A percentile compares a stretch with the other conserved stretches of the same genome.
Conservation (phyloP, 306 rosid genomes). For the Dalbergia oliveri region DNA sequence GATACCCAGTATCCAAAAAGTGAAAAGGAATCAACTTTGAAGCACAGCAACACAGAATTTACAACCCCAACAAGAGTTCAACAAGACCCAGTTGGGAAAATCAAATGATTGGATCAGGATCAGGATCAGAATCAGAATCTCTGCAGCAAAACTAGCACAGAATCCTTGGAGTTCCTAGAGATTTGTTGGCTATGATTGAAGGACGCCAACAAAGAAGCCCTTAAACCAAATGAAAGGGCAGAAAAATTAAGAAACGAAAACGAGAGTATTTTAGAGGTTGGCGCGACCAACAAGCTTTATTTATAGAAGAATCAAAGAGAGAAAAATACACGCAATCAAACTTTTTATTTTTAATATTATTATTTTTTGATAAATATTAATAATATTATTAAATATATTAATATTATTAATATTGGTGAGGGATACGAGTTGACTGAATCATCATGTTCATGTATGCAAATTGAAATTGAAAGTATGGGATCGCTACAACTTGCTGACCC, state of each 20-base stretch:
- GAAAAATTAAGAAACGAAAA: background rate
- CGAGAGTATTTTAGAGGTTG: conserved; percentile 10
- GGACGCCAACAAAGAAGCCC: conserved; percentile 15
- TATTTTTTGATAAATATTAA: background rate
- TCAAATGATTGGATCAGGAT: conserved; percentile 10
- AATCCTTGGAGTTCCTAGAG: conserved; percentile 33
- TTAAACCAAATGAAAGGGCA: background rate
- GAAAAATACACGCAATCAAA: conserved; percentile 42
- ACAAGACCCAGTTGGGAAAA: conserved; percentile 44
- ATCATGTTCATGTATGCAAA: background rate
- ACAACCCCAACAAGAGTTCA: conserved; percentile 30
- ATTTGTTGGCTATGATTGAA: background rate
- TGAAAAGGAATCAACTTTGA: conserved; percentile 30
- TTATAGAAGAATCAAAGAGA: conserved; percentile 47
- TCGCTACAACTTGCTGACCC: background rate
- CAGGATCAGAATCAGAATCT: conserved; percentile 30
- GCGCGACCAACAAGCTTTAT: conserved; percentile 28
- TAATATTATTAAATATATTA: background rate
- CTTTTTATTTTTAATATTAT: background rate
- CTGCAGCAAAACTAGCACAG: background rate
- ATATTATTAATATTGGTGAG: background rate
- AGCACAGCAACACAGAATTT: conserved; percentile 16
- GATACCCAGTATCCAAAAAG: conserved; percentile 42
- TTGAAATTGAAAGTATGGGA: background rate
- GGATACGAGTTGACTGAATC: conserved; percentile 33